phyloP scores from a whole-genome alignment of 768 basidiomycete species.

The Rhizopogon vesiculosus region DNA sequence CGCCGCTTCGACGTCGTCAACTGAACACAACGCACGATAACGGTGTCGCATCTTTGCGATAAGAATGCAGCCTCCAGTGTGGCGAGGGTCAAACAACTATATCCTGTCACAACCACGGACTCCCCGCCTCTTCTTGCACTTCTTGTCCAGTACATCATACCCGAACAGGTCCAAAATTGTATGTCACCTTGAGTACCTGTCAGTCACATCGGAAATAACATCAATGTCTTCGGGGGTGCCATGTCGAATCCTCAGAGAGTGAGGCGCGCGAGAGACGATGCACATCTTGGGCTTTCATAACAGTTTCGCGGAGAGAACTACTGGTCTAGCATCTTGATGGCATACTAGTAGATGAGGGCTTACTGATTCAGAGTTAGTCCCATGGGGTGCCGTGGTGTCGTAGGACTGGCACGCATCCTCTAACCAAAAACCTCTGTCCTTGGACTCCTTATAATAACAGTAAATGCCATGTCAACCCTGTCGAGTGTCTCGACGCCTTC shows the following conservation, averaged over 20 bases:
- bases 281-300: constrained; percentile 70
- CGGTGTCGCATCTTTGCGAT: constrained; percentile 38
- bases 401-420: too few species aligned
- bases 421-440: too few species aligned
- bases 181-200: constrained; percentile 53
- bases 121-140: constrained; percentile 67
- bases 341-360: too few species aligned
- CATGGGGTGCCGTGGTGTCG: too few species aligned
- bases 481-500: too few species aligned
- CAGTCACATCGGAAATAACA: constrained; percentile 26
- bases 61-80: constrained; percentile 81
- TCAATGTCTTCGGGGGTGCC: constrained; percentile 68
- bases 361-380: too few species aligned
- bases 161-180: constrained; percentile 61
- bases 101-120: constrained; percentile 70
- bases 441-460: too few species aligned
- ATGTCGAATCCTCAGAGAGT: constrained; percentile 54
- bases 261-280: background rate
- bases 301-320: constrained; percentile 96
- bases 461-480: too few species aligned
- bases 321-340: constrained; percentile 56
- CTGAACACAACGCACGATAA: constrained; percentile 58
- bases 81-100: constrained; percentile 93
- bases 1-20: constrained; percentile 35
- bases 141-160: constrained; percentile 42